Base-by-base conservation (phyloP, 495 filamentous ascomycete genomes). In the Hyphodiscus hymeniophilus region DNA sequence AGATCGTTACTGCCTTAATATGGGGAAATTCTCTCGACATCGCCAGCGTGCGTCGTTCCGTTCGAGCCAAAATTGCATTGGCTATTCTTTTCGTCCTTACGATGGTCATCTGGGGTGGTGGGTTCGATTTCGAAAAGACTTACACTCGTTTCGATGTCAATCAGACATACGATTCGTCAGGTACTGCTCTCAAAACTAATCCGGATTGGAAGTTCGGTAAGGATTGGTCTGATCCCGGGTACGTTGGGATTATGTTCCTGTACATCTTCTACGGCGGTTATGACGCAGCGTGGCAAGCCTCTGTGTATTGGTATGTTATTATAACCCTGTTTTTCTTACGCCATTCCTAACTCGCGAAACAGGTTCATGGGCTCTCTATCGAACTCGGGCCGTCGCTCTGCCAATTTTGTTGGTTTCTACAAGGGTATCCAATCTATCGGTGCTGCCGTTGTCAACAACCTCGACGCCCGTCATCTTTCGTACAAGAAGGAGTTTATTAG, bases 391-490 rank as follows among this genome's bases (percentile, higher is more conserved):
- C 85, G 89, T 59, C 94, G 89, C 59, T 74, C 91, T 21, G 91
- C 91, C 66, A 94, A 95, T 69, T 85, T 91, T 57, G 81, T 88
- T 24, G 91, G 91, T 45, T 95, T 91, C 72, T 95, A 95, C 76
- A 95, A 95, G 61, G 87, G 87, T 15, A 85, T 97, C 57, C 91
- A 95, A 66, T 92, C 87, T 22, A 88, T 87, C n/a, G 91, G 89
- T 51, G 80, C 81, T 6, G 90, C 89, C 13, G 76, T 91, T 39
- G 85, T 84, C 58, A 95, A 84, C 85, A 73, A 81, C 3, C 59
- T 89, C 59, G 89, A 95, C 50, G 76, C 76, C 15, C 49, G 73
- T 13, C 66, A 74, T 17, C 74, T 72, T 26, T 66, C 81, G 0
- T 94, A 76, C 63, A 79, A 82, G 67, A 71, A 67, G 10, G 54